phyloP scores from a whole-genome alignment of 768 basidiomycete species.

The Pleurotus eryngii region DNA sequence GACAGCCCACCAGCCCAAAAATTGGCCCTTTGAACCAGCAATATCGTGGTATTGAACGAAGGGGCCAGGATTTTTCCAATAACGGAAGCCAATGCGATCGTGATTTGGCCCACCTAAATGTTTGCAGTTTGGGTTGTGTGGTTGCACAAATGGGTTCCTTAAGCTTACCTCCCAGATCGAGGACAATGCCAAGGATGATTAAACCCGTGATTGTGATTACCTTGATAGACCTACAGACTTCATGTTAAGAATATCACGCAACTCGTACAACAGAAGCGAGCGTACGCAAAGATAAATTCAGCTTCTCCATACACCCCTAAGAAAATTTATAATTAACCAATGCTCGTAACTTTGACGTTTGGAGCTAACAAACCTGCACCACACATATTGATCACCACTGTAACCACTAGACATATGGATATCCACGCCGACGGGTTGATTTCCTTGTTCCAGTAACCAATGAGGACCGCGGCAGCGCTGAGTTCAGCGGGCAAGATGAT shows the following conservation, averaged over 20 bases:
- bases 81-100: constrained; percentile 69
- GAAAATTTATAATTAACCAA: neutral
- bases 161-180: constrained; percentile 70
- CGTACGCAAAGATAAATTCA: constrained; percentile 83
- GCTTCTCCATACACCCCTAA: constrained; percentile 77
- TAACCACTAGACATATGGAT: constrained; percentile 69
- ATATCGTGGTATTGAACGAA: constrained; percentile 73
- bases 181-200: constrained; percentile 65
- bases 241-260: neutral
- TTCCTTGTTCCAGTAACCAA: constrained; percentile 64
- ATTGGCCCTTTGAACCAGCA: constrained; percentile 66
- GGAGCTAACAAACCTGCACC: constrained; percentile 49
- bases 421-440: constrained; percentile 78
- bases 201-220: constrained; percentile 79
- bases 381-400: constrained; percentile 70
- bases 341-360: neutral
- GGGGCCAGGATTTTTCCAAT: constrained; percentile 88
- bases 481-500: constrained; percentile 72
- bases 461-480: constrained; percentile 71
- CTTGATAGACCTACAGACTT: constrained; percentile 65
- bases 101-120: constrained; percentile 70
- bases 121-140: neutral
- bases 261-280: constrained; percentile 30
- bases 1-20: constrained; percentile 56
- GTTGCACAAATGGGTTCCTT: neutral